Base-by-base conservation (phyloP, 371 early-diverging fungal genomes). In the Mortierella sp. region DNA sequence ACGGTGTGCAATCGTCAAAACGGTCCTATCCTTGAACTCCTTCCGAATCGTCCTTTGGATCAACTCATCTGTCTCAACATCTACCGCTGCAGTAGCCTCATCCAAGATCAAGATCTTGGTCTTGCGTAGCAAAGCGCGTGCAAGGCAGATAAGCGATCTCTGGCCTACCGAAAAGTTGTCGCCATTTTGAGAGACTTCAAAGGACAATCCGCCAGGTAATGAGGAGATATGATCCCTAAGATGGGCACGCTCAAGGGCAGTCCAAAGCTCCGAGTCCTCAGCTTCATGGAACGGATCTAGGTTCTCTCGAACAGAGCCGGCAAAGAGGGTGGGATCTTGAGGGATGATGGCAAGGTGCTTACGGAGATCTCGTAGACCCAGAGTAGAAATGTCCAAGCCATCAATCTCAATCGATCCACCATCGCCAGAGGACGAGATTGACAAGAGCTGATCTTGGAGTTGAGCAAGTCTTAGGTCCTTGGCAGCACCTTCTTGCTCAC, bases 241-340 rank as follows among this genome's bases (percentile, higher is more conserved):
- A 55, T 88, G 88, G 9, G 86, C 85, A 0, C 81, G 76, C 63
- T 83, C 74, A 47, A 94, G 86, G 0, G 88, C 90, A 14, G 74
- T 74, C 91, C 89, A 92, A 18, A 92, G 68, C 9, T 83, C 78
- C 32, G 72, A 75, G 55, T 93, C 94, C 16, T 77, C 58, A 64
- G 77, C 77, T 70, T 91, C 87, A 57, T 60, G 69, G 45, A 92
- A 88, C 3, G 92, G 92, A 72, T 93, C 92, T 30, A 94, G 76
- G 77, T 90, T 90, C 40, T 75, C 78, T 30, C 90, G 83, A 24
- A 90, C 70, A 1, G 88, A 86, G 11, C 91, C 96, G 12, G 90
- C 89, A 87, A 97, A 98, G 32, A 98, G 84, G 20, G 95, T 93
- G 2, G 97, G 96, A 69, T 97, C 98, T 85, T 98, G 98, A 32